A percentile compares a stretch with the other conserved stretches of the same genome.
Conservation (phyloP, 1,284 basidiomycete genomes). For the Abortiporus biennis region DNA sequence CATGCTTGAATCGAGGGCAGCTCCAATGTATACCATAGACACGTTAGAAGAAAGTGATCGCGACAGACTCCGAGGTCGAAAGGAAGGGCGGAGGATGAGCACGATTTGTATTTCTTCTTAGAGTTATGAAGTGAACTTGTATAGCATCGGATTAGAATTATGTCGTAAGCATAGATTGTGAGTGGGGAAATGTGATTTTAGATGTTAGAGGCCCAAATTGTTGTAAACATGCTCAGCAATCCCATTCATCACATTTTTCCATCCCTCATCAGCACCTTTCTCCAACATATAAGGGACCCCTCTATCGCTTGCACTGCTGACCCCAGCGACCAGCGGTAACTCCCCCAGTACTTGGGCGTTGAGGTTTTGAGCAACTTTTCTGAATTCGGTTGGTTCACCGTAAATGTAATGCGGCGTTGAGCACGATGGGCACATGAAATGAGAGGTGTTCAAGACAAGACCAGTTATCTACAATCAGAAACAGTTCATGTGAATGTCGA, state of each 20-base stretch:
- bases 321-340: constrained; percentile 75
- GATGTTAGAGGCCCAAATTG: too few relatives aligned
- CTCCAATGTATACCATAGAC: constrained; percentile 57
- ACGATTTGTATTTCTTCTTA: constrained; percentile 62
- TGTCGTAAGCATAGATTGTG: too few relatives aligned
- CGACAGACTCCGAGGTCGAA: constrained; percentile 39
- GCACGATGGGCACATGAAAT: constrained; percentile 83
- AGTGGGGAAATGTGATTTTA: too few relatives aligned
- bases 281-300: constrained; percentile 58
- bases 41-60: constrained; percentile 44
- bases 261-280: constrained; percentile 31
- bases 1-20: constrained; percentile 69
- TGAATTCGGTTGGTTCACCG: constrained; percentile 67
- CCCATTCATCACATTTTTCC: constrained; percentile 41
- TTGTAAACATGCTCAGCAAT: constrained; percentile 39
- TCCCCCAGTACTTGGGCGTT: constrained; percentile 73
- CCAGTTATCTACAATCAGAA: constrained; percentile 69
- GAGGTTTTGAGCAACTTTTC: constrained; percentile 54
- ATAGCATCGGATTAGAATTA: too few relatives aligned
- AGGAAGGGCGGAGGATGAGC: constrained; percentile 48
- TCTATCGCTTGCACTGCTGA: constrained; percentile 73
- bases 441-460: constrained; percentile 86
- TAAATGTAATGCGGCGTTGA: constrained; percentile 72
- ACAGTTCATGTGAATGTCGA: constrained; percentile 1
- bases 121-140: constrained; percentile 54